Conservation (phyloP, 805 yeast species). For the Candida corydali region DNA sequence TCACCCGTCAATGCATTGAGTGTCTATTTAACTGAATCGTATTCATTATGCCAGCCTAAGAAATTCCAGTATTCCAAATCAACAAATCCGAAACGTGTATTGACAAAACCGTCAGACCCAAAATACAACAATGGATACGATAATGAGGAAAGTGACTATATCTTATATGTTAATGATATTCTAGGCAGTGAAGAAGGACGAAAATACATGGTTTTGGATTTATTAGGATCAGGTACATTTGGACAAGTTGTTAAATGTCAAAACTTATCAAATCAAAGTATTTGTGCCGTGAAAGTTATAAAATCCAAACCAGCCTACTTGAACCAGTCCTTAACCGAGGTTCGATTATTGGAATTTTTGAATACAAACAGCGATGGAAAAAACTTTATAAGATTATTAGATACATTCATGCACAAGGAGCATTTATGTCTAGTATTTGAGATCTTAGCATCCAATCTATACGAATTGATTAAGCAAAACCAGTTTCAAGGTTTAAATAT, state of each 20-base stretch:
- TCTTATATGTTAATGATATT: conserved; percentile 89
- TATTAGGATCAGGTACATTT: conserved; percentile 94
- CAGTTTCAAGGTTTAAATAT: conserved; percentile 88
- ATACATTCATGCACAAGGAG: conserved; percentile 86
- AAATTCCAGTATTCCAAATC: conserved; percentile 75
- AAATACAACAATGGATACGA: conserved; percentile 78
- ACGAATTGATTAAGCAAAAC: conserved; percentile 88
- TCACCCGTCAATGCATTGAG: conserved; percentile 84
- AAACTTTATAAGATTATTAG: conserved; percentile 73
- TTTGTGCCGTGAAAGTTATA: conserved; percentile 92
- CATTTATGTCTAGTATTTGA: conserved; percentile 94
- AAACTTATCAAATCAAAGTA: conserved; percentile 69
- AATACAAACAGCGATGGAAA: conserved; percentile 64
- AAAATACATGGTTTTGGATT: conserved; percentile 82
- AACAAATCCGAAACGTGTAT: conserved; percentile 84
- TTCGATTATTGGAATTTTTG: conserved; percentile 75
- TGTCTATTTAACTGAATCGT: conserved; percentile 71
- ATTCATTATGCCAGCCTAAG: conserved; percentile 75
- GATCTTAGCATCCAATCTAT: conserved; percentile 78
- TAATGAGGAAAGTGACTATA: conserved; percentile 85
- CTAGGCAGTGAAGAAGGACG: conserved; percentile 82
- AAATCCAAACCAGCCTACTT: conserved; percentile 88
- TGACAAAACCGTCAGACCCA: conserved; percentile 90
- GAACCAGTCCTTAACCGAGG: conserved; percentile 90
- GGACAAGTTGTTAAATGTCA: conserved; percentile 98